Percentiles rank a stretch among this genome's conserved stretches.
phyloP scores from a whole-genome alignment of 441 rosid species.

The Populus hybrid region DNA sequence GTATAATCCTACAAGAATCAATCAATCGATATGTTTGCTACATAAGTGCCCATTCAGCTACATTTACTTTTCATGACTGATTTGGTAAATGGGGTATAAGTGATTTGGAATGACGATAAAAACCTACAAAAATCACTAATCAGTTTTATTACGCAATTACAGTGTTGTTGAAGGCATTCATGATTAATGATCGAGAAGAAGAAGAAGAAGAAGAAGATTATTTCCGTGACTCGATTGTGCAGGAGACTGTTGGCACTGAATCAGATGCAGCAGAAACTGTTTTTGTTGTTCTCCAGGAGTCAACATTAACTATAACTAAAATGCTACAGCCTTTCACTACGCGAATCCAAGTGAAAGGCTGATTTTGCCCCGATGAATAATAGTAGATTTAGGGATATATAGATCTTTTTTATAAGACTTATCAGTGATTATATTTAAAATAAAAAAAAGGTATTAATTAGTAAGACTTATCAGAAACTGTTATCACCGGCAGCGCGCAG shows the following conservation, averaged over 20 bases:
- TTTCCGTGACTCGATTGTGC: slow-evolving; percentile 1
- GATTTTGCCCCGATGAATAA: too few relatives aligned
- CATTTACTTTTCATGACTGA: neutral
- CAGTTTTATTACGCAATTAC: neutral
- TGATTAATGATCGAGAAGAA: too few relatives aligned
- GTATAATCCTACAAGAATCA: neutral
- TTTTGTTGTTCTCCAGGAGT: neutral
- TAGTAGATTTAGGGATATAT: too few relatives aligned
- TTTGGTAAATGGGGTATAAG: neutral
- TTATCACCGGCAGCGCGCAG: too few relatives aligned
- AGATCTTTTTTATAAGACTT: accelerated
- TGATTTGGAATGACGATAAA: neutral
- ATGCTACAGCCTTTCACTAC: too few relatives aligned
- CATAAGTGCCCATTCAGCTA: neutral
- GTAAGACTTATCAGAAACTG: too few relatives aligned
- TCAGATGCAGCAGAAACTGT: neutral
- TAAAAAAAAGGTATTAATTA: too few relatives aligned
- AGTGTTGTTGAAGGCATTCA: neutral
- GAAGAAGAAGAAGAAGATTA: too few relatives aligned
- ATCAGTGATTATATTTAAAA: too few relatives aligned
- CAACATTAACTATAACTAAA: neutral
- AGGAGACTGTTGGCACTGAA: neutral
- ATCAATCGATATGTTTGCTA: neutral
- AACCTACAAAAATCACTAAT: neutral
- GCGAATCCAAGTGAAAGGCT: too few relatives aligned